Conservation (phyloP, 345 rosid genomes). For the Lumnitzera racemosa region DNA sequence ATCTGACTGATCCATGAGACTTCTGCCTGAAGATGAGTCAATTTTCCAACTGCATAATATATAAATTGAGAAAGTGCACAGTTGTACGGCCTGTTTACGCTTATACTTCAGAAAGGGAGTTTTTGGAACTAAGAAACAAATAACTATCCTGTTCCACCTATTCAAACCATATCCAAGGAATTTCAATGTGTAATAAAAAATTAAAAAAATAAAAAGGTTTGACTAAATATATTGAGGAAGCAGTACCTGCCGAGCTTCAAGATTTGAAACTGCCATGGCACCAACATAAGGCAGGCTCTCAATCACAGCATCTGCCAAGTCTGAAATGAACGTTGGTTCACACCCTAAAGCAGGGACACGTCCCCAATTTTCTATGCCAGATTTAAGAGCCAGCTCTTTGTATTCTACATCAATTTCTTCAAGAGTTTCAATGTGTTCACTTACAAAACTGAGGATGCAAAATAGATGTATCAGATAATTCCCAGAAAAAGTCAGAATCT, state of each 20-base stretch:
- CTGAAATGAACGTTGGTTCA: conserved; percentile 87
- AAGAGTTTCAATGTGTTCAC: conserved; percentile 96
- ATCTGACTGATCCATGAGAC: too few relatives aligned
- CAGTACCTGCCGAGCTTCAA: conserved; percentile 94
- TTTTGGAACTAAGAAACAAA: too few relatives aligned
- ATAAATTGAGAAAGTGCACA: background rate
- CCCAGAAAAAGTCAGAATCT: background rate
- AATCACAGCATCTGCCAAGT: conserved; percentile 95
- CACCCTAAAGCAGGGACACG: conserved; percentile 95
- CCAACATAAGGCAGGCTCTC: conserved; percentile 98
- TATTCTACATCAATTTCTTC: conserved; percentile 99
- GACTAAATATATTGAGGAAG: conserved; percentile 1
- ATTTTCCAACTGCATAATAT: too few relatives aligned
- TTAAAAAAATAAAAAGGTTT: background rate
- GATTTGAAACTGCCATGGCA: conserved; percentile 95
- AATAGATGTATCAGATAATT: background rate
- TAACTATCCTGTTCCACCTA: too few relatives aligned
- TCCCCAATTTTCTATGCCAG: conserved; percentile 94
- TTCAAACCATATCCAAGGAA: too few relatives aligned
- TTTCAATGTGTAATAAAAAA: too few relatives aligned
- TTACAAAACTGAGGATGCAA: conserved; percentile 65
- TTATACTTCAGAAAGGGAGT: too few relatives aligned
- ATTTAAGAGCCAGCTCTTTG: conserved; percentile 82
- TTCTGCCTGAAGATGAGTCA: too few relatives aligned
- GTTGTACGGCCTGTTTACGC: background rate